Conservation (phyloP, 2,329 filamentous ascomycete genomes). For the Pseudogymnoascus sp. region DNA sequence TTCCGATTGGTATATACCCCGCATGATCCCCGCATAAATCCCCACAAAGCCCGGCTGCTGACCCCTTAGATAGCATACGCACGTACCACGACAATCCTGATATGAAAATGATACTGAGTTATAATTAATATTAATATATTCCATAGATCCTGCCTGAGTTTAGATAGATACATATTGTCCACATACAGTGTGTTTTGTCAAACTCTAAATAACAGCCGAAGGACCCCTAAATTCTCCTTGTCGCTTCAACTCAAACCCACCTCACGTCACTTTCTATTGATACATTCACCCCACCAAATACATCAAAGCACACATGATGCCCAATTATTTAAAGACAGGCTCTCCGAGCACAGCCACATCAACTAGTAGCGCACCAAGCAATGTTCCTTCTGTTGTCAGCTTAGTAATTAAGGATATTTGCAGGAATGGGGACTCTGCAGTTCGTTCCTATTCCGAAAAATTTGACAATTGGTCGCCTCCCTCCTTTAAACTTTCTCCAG, state of each 20-base stretch:
- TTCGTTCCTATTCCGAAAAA: constrained; percentile 41
- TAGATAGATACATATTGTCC: neutral
- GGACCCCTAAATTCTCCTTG: neutral
- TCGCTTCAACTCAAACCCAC: neutral
- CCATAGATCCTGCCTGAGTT: neutral
- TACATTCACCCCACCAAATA: neutral
- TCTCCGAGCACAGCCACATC: neutral
- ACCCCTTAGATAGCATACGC: neutral
- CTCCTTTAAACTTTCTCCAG: constrained; percentile 39
- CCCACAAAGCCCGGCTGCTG: neutral
- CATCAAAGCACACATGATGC: neutral
- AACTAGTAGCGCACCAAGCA: neutral
- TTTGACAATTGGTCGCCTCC: constrained; percentile 46
- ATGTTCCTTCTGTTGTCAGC: constrained; percentile 36
- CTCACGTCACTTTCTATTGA: neutral
- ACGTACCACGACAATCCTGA: neutral
- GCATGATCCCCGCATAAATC: neutral
- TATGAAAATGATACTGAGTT: neutral
- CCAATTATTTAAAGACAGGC: neutral
- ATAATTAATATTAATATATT: neutral
- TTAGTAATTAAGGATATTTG: constrained; percentile 41
- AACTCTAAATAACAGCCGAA: neutral
- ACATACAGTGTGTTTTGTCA: neutral
- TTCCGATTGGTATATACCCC: neutral
- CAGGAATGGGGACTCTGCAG: constrained; percentile 38